A percentile compares a stretch with the other conserved stretches of the same genome.
phyloP scores from a whole-genome alignment of 2,329 filamentous ascomycete genomes.

The Dactylellina leptospora region DNA sequence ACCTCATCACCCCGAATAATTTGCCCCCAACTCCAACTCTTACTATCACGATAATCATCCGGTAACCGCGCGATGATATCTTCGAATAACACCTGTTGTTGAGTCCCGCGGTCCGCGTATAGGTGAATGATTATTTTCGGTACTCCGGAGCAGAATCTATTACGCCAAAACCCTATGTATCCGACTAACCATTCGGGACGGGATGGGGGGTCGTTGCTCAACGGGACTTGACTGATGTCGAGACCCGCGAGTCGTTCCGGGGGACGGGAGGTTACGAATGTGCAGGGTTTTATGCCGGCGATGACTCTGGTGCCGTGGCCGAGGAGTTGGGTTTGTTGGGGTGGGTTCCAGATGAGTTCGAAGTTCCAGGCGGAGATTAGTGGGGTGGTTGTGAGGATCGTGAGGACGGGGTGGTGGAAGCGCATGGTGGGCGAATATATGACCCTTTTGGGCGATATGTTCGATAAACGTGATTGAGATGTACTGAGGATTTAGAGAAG shows the following conservation, averaged over 20 bases:
- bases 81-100: neutral
- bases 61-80: neutral
- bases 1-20: slow-evolving; percentile 5
- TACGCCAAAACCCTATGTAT: slow-evolving; percentile 36
- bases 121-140: slow-evolving; percentile 19
- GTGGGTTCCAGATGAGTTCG: neutral
- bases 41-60: neutral
- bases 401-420: neutral
- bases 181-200: neutral
- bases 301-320: neutral
- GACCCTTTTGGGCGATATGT: neutral
- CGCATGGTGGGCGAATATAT: neutral
- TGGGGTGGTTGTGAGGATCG: neutral
- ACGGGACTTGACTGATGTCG: neutral
- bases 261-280: neutral
- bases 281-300: neutral
- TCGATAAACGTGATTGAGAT: neutral
- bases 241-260: neutral
- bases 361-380: slow-evolving; percentile 8
- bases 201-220: neutral
- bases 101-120: slow-evolving; percentile 5
- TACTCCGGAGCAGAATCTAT: slow-evolving; percentile 5
- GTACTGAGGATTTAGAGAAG: too few relatives aligned
- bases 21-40: slow-evolving; percentile 31
- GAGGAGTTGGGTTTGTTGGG: neutral